Base-by-base conservation (phyloP, 2,329 filamentous ascomycete species). In the Penicillium sp. region DNA sequence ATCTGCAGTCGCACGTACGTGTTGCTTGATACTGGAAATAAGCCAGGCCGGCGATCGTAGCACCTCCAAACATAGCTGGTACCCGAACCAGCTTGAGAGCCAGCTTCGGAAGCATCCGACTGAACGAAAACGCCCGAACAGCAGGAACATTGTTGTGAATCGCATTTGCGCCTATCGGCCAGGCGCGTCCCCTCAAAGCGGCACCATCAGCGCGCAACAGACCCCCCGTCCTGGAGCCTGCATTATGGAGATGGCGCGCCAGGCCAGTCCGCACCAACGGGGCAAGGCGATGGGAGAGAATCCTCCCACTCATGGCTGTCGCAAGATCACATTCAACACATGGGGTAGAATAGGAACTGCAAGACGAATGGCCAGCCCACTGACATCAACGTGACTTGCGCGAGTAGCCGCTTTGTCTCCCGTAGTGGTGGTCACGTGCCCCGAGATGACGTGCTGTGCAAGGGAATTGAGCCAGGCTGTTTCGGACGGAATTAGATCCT, bases 21-120 rank as follows among this genome's bases (percentile, higher is more conserved):
- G 84, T 82, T 48, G 93, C 91, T 68, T 98, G 93, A 63, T 98
- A 97, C 63, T 98, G 93, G 33, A 98, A 72, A 77, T 95, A 98
- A 17, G 89, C 89, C 43, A 94, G 71, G 2, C 86, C 87, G 10
- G 87, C 90, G 51, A 98, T 79, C 59, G 89, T 87, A 32, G 90
- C 79, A 28, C 88, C 89, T 28, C 91, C 93, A 58, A 95, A 90
- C 71, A 96, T 84, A 42, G 93, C 93, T 14, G 93, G 93, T 39
- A 95, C 75, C 41, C 89, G 81, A 23, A 83, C 78, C 54, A 98
- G 84, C 72, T 96, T 98, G 60, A 93, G 69, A n/a, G 93, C 82
- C 35, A 98, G 76, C 63, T 87, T 91, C 2, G 94, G 94, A 20
- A 98, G 72, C 9, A 76, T 73, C 30, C 81, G 71, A n/a, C 74